Percentiles rank a stretch among this genome's conserved stretches.
phyloP scores from a whole-genome alignment of 495 filamentous ascomycete genomes.

The Talaromyces liani region DNA sequence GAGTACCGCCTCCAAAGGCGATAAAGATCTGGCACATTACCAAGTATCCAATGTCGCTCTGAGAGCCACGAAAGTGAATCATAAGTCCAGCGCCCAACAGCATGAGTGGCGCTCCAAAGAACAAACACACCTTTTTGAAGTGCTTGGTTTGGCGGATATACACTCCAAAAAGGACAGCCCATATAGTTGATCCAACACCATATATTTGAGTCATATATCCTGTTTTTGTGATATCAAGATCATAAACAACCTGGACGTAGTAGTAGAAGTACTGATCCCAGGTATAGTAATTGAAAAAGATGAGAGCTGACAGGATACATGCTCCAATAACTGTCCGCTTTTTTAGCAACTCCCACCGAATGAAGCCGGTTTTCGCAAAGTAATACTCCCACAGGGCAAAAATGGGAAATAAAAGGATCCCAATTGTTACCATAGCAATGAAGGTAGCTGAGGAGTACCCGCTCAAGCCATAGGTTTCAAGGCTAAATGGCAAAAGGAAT shows the following conservation, averaged over 20 bases:
- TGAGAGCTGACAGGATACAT: slow-evolving; percentile 40
- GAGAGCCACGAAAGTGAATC: slow-evolving; percentile 57
- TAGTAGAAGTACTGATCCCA: slow-evolving; percentile 56
- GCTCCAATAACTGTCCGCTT: slow-evolving; percentile 60
- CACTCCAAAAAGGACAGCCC: slow-evolving; percentile 41
- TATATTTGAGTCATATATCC: slow-evolving; percentile 48
- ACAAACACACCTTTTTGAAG: slow-evolving; percentile 44
- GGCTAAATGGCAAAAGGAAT: slow-evolving; percentile 56
- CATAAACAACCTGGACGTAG: slow-evolving; percentile 62
- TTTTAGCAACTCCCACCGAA: slow-evolving; percentile 48
- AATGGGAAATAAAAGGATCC: slow-evolving; percentile 36
- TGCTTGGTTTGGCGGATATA: slow-evolving; percentile 46
- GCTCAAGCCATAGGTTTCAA: slow-evolving; percentile 39
- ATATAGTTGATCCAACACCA: slow-evolving; percentile 40
- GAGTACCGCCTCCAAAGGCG: slow-evolving; percentile 52
- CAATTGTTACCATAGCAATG: slow-evolving; percentile 51
- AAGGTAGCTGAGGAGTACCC: slow-evolving; percentile 45
- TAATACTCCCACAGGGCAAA: slow-evolving; percentile 52
- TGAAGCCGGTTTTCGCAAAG: slow-evolving; percentile 47
- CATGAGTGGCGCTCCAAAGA: slow-evolving; percentile 53
- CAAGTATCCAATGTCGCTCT: slow-evolving; percentile 52
- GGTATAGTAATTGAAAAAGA: slow-evolving; percentile 43
- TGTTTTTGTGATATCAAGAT: slow-evolving; percentile 46
- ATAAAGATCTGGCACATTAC: slow-evolving; percentile 73
- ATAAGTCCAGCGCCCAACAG: slow-evolving; percentile 53